These are phyloP conservation scores for Termitomyces sp. DNA, from an alignment of 768 basidiomycete genomes.

Conservation along the genomic window DNA sequence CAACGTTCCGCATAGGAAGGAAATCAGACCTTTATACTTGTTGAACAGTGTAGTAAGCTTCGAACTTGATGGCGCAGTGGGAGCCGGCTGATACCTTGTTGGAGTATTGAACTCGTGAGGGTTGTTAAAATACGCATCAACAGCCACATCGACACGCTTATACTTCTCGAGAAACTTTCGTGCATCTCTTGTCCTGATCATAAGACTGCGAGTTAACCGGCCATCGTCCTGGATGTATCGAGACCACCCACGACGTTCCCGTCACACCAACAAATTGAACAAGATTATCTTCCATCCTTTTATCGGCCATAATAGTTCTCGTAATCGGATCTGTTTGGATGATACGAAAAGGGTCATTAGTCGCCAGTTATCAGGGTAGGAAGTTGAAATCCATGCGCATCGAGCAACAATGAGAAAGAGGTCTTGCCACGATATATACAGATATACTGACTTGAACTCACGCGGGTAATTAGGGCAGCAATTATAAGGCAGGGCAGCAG, in stretches of 20 bases:
- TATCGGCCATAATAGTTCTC: constrained; percentile 29
- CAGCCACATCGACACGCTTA: constrained; percentile 64
- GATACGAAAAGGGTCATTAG: not conserved
- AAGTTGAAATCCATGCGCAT: constrained; percentile 5
- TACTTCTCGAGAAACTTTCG: constrained; percentile 65
- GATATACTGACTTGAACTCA: constrained; percentile 12
- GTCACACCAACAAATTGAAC: constrained; percentile 62
- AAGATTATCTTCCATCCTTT: constrained; percentile 44
- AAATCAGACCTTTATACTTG: constrained; percentile 55
- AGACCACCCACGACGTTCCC: constrained; percentile 58
- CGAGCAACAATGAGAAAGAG: not conserved
- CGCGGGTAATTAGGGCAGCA: not conserved
- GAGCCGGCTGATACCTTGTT: constrained; percentile 14
- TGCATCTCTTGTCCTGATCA: constrained; percentile 50
- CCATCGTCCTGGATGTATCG: constrained; percentile 13
- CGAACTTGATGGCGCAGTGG: constrained; percentile 40
- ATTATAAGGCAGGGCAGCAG: not conserved
- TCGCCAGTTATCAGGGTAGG: not conserved
- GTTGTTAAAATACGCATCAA: constrained; percentile 70
- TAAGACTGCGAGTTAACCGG: constrained; percentile 20
- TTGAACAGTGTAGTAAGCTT: constrained; percentile 59
- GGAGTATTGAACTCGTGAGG: constrained; percentile 28
- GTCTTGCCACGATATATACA: not conserved
- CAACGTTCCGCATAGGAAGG: not conserved
- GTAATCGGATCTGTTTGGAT: constrained; percentile 6